Evolutionary conservation across 192 early-diverging fungal species (phyloP), one percentile per base, ranked within the genome.

Genomic region (Polychytrium aggregatum): DNA sequence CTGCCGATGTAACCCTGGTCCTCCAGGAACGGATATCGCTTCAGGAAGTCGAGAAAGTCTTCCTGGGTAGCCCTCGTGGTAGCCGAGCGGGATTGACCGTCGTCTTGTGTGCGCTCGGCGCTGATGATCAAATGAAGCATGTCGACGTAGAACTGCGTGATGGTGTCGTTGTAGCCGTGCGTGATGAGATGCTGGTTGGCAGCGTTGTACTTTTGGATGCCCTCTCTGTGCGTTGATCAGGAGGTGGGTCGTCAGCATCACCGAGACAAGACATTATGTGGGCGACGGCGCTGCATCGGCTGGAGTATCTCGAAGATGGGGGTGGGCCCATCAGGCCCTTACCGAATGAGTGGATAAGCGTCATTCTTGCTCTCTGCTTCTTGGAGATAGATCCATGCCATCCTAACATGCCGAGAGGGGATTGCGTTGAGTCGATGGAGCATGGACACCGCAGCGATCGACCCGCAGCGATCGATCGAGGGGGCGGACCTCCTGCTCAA

Each of bases 111-210:
- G 6, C 41, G 13, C 20, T 64, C 62, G 2, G 44, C 44, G 13
- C 53, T 11, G 5, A 67, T 14, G 1, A 60, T 60, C 9, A 67
- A 40, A 18, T 24, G 16, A 24, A 59, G 43, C 17, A 59, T 22
- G 26, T 59, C 53, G n/a, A 48, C 31, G 51, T 46, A 63, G 44
- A 67, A 59, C 14, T 35, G 31, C 2, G 65, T 63, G 37, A 63
- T 63, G 9, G 65, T 67, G n/a, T 67, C 59, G 39, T 63, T 63
- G 52, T 59, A 67, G 17, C 45, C 49, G 29, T 63, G 60, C 13
- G 29, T 43, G 48, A 63, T 46, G 21, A 26, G 41, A 6, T 56
- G 27, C 22, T 3, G 17, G 44, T 65, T 65, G 20, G 55, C 30
- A 18, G 13, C 25, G 38, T 61, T 65, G 55, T 63, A 55, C 30